Base-by-base conservation (phyloP, 129 eudicot species). In the Tagetes patula region DNA sequence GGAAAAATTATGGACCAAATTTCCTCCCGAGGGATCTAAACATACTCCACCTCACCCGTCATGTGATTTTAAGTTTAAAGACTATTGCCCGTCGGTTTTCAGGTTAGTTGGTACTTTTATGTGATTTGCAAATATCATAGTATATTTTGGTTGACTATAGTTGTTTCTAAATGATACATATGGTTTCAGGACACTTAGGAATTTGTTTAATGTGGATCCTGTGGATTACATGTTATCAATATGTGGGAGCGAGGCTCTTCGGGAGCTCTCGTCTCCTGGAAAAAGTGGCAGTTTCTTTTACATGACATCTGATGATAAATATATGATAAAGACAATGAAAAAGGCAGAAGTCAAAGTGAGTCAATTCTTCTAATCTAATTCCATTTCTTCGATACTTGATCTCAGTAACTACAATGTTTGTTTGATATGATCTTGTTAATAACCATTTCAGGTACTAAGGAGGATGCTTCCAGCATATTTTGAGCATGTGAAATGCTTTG, bases 201-300 rank as follows among this genome's bases (percentile, higher is more conserved):
- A 83, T 59, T 76, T 93, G 64, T 89, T 93, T 78, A 86, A 90
- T 73, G 96, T 90, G 75, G 98, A 93, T 86, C 86, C 95, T 46
- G 91, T 90, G 55, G 98, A 93, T 80, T 93, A 93, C 83, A 93
- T 93, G 98, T 45, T 93, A 67, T 93, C 96, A 1, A 85, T 93
- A 42, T 93, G 98, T 72, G 98, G 98, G 50, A 82, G 76, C 31
- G 98, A 90, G 59, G 98, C 96, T 76, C 90, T 93, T 53, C 86
- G 98, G 56, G 96, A 89, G 84, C 92, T 93, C 47, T 90, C 98
- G 8, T 93, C 98, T 36, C 98, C 98, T 20, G 98, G 98, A 38
- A 93, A 93, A 86, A 93, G 98, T 80, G 98, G 96, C 69, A 90
- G 98, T 69, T 93, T 93, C 75, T 93, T 93, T 78, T 93, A 93